Evolutionary conservation across 169 alveolate species (phyloP).

Genomic region (Babesia ovata): DNA sequence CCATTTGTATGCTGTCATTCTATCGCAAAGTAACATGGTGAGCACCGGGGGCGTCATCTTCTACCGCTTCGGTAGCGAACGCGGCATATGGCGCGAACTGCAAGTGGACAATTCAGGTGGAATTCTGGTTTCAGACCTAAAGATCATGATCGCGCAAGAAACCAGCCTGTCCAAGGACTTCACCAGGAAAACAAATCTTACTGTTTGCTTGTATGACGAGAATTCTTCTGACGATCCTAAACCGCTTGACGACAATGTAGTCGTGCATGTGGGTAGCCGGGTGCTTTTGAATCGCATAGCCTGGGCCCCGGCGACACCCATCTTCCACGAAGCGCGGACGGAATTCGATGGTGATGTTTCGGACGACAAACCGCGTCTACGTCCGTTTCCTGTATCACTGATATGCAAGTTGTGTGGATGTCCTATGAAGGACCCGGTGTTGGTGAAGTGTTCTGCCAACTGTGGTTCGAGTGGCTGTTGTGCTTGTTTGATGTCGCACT

Average conservation of each 20-base stretch:
- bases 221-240: conserved; percentile 29
- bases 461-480: conserved; percentile 67
- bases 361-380: conserved; percentile 25
- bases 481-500: conserved; percentile 30
- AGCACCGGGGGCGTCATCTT: conserved; percentile 34
- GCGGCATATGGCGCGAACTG: conserved; percentile 69
- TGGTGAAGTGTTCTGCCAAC: conserved; percentile 61
- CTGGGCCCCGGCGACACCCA: conserved; percentile 61
- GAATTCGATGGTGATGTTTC: conserved; percentile 33
- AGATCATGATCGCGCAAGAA: conserved; percentile 63
- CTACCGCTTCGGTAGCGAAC: conserved; percentile 72
- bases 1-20: background rate
- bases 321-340: conserved; percentile 60
- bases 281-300: conserved; percentile 61
- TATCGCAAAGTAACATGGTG: conserved; percentile 13
- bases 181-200: conserved; percentile 57
- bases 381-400: conserved; percentile 53
- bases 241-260: conserved; percentile 58
- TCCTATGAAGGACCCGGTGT: conserved; percentile 54
- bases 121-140: conserved; percentile 60
- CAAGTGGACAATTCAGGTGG: conserved; percentile 48
- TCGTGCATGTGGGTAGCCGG: conserved; percentile 61
- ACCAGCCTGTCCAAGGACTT: conserved; percentile 59
- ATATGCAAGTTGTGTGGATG: conserved; percentile 53
- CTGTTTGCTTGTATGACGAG: conserved; percentile 56